phyloP scores from a whole-genome alignment of 2,329 filamentous ascomycete genomes.

The Penicillium palitans region DNA sequence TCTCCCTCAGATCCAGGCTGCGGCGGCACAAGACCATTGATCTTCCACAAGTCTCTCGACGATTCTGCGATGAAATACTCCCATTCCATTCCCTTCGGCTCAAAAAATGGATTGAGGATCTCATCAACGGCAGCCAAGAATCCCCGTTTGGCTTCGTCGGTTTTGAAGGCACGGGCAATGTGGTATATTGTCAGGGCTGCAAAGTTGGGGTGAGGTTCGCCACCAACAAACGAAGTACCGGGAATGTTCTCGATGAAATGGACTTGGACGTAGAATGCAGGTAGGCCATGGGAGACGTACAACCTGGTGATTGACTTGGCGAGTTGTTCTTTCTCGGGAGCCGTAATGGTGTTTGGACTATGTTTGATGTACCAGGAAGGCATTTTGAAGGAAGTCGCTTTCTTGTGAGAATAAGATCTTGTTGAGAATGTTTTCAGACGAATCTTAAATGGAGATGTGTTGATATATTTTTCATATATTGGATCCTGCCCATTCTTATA shows the following conservation, averaged over 20 bases:
- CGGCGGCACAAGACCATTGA: constrained; percentile 12
- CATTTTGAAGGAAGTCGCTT: neutral
- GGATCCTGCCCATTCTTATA: neutral
- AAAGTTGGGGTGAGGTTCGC: constrained; percentile 1
- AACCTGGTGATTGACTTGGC: constrained; percentile 8
- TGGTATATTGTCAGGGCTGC: constrained; percentile 8
- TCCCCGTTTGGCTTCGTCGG: constrained; percentile 1
- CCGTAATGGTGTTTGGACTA: constrained; percentile 2
- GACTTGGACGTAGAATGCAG: constrained; percentile 2
- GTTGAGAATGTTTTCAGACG: neutral
- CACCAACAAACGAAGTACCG: neutral
- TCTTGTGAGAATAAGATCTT: neutral
- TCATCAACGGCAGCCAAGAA: constrained; percentile 1
- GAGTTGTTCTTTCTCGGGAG: constrained; percentile 3
- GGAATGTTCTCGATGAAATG: neutral
- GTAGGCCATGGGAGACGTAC: neutral
- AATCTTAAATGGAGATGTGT: neutral
- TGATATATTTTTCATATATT: neutral
- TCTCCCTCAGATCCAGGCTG: constrained; percentile 1
- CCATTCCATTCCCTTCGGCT: constrained; percentile 12
- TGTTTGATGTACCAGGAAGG: constrained; percentile 1
- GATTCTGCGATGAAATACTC: constrained; percentile 14
- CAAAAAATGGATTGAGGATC: constrained; percentile 4
- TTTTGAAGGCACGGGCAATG: constrained; percentile 8
- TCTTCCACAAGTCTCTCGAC: constrained; percentile 12